phyloP scores from a whole-genome alignment of 2,329 filamentous ascomycete species.

The Penicillium crustosum region DNA sequence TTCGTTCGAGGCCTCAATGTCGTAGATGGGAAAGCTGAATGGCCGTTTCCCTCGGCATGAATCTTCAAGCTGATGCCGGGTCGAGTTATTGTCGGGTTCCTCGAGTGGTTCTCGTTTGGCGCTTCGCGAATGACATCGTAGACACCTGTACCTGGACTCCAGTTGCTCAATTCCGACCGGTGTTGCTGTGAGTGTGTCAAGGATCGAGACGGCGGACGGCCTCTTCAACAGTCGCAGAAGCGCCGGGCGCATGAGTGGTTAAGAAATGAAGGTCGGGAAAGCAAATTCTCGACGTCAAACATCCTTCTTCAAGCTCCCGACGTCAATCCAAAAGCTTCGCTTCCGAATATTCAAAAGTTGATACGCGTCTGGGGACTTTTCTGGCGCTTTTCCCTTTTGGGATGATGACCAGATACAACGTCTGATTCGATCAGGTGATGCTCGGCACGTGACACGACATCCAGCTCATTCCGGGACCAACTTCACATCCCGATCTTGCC shows the following conservation, averaged over 20 bases:
- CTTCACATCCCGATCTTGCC: conserved; percentile 32
- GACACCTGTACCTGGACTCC: conserved; percentile 26
- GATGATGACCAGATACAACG: conserved; percentile 24
- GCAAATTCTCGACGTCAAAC: conserved; percentile 25
- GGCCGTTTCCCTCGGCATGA: conserved; percentile 9
- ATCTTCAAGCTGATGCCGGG: conserved; percentile 1
- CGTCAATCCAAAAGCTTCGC: conserved; percentile 1
- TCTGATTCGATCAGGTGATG: conserved; percentile 34
- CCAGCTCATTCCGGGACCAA: conserved; percentile 25
- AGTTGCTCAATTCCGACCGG: conserved; percentile 37
- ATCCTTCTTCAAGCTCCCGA: conserved; percentile 27
- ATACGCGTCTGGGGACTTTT: conserved; percentile 12
- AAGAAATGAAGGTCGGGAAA: conserved; percentile 14
- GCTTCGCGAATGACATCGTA: conserved; percentile 30
- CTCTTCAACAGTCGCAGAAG: conserved; percentile 46
- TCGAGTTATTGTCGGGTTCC: neutral
- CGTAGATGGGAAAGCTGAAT: conserved; percentile 28
- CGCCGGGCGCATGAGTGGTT: conserved; percentile 43
- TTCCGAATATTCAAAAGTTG: conserved; percentile 10
- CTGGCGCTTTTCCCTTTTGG: conserved; percentile 23
- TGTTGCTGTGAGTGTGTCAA: conserved; percentile 34
- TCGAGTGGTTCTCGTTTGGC: conserved; percentile 12
- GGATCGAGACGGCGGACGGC: conserved; percentile 42
- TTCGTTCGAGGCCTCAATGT: conserved; percentile 27
- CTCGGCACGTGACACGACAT: conserved; percentile 10